These are phyloP conservation scores for Starmera quercuum DNA, from an alignment of 805 yeast genomes.

Conservation along the genomic window DNA sequence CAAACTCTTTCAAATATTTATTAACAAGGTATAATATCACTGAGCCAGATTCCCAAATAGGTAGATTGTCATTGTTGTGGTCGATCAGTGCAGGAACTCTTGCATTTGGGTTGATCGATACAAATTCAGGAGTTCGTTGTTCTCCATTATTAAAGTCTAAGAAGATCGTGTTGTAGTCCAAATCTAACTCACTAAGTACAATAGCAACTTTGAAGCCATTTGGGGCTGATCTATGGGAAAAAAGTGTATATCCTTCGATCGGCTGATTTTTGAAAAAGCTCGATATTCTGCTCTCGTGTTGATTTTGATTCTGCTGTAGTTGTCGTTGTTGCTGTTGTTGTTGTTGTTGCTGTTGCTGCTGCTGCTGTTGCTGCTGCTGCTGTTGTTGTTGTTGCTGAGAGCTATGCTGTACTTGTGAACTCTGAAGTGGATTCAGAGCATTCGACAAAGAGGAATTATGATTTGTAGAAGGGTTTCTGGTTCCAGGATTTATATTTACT, in stretches of 20 bases:
- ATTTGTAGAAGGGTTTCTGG: constrained; percentile 6
- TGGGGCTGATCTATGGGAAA: constrained; percentile 84
- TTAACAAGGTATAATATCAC: constrained; percentile 77
- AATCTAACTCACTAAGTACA: constrained; percentile 73
- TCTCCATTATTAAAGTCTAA: constrained; percentile 85
- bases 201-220: constrained; percentile 96
- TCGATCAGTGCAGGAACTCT: constrained; percentile 92
- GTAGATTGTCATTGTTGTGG: constrained; percentile 69
- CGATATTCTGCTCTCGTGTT: constrained; percentile 51
- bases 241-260: constrained; percentile 73
- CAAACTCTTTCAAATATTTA: constrained; percentile 51
- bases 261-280: constrained; percentile 74
- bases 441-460: no score
- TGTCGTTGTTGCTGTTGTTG: constrained; percentile 32
- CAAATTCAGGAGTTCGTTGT: constrained; percentile 89
- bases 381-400: constrained; percentile 13
- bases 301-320: constrained; percentile 32
- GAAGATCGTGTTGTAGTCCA: constrained; percentile 72
- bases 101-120: constrained; percentile 91
- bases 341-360: constrained; percentile 14
- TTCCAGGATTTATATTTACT: constrained; percentile 18
- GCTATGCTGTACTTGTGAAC: constrained; percentile 14
- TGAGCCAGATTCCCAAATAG: constrained; percentile 95
- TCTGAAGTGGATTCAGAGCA: no score
- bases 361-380: constrained; percentile 14